Base-by-base conservation (phyloP, 768 basidiomycete genomes). In the Kwoniella heveanensis region DNA sequence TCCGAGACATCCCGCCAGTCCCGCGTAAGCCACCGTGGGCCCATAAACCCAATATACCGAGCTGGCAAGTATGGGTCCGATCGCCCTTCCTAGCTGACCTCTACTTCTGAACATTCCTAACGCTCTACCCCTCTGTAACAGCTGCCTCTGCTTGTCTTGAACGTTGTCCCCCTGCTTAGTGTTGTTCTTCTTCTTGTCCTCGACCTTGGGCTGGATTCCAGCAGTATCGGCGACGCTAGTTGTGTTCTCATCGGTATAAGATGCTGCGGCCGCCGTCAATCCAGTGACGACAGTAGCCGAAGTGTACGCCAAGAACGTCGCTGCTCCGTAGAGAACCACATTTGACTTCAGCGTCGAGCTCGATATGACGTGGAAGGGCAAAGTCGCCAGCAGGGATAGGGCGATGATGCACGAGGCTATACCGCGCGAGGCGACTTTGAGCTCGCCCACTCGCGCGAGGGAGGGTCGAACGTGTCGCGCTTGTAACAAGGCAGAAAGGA, bases 271-370 rank as follows among this genome's bases (percentile, higher is more conserved):
- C 25, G 93, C 88, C 37, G 92, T 99, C 68, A 99, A 83, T 9
- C 91, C 86, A 74, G 90, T 97, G 66, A 99, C 95, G 54, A 96
- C 94, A 0, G 92, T 96, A 4, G 95, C 94, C 65, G 88, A 90
- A 4, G 95, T 96, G 82, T 92, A 96, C 3, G 92, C 92, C 81
- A 97, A 84, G 72, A 88, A 90, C 4, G 89, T 84, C 0, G 91
- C 90, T 6, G 90, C 88, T n/a, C 80, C 83, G 64, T 81, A 83
- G 17, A 83, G 71, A 1, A 79, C 50, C 50, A 37, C 44, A 15
- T 60, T 59, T 4, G 57, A 55, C 30, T 52, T 32, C 73, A 86
- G 87, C 80, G 37, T 17, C 81, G 83, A 69, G 85, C 82, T 12
- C 85, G 85, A 27, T 76, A 78, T 27, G 83, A 80, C 82, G 58